Base-by-base conservation (phyloP, 1,284 basidiomycete genomes). In the Erythrobasidium hasegawianum region DNA sequence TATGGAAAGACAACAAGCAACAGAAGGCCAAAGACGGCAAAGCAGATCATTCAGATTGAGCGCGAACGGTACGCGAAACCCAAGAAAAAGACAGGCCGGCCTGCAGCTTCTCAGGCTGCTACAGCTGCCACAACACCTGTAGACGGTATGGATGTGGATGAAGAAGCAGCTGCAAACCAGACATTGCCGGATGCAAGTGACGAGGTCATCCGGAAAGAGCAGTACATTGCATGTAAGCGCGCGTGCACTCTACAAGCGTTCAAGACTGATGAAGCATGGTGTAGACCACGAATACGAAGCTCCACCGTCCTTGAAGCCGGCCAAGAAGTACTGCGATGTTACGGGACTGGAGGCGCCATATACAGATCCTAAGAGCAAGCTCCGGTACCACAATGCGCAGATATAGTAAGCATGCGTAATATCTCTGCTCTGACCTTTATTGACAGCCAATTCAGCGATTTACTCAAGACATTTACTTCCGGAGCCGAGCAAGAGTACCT, bases 261-360 rank as follows among this genome's bases (percentile, higher is more conserved):
- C 11, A 33, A 33, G 4, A 33, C 18, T 60, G 58, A 40, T 18
- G 18, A 16, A 3, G 7, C 39, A 47, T 47, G 22, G 4, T 38
- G 39, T 49, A 71, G 70, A 69, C 53, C 54, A 64, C 27, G 57
- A 62, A 14, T 57, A 67, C 55, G 68, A 71, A 57, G 70, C 70
- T 10, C 69, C 71, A 4, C 71, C 71, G 49, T 72, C 71, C 22
- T 43, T 72, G 14, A 68, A 79, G 2, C 79, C 79, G 1, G 67
- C 77, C 1, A 80, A 79, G 69, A 80, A 78, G 69, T 81, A 81
- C 73, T 82, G 81, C 75, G 81, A 82, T 69, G 77, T 82, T 57
- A 82, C 81, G 0, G 81, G 81, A 2, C 75, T 82, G 18, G 78
- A 73, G 70, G 73, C 72, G 1, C 69, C 70, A 3, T 75, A 75